Evolutionary conservation across 176 grass and related monocot genomes (phyloP), one percentile per base, ranked within the genome.

Genomic region (Oryza rufipogon): DNA sequence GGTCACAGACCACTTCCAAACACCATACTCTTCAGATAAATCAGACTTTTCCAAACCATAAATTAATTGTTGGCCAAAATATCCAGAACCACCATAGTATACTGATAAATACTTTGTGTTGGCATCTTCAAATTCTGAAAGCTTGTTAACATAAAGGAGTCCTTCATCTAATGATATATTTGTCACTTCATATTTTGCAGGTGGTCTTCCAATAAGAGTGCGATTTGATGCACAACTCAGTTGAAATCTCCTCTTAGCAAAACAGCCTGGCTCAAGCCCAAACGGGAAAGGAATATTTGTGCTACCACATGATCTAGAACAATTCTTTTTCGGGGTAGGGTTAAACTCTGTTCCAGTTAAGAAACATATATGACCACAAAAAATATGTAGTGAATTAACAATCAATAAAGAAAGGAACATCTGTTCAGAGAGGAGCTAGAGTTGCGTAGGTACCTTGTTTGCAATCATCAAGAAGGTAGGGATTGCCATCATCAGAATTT

Each of bases 211-310:
- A 26, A 89, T 56, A 84, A 85, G 81, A 80, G 74, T 73, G 30
- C 41, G 64, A 25, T 75, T 84, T 14, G 60, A 68, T 5, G 13
- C 52, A 13, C 89, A 91, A 60, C 38, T 41, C 41, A 91, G 34
- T 45, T 70, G 81, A 78, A 88, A 91, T 52, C 25, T 66, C 75
- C 73, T 78, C 1, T 80, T 77, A 48, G 46, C 78, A 64, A 52
- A 91, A 71, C 81, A 88, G 17, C 76, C 81, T 49, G 60, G 79
- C 26, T 81, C 85, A 4, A 91, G 20, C 42, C 86, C 82, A 56
- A 82, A 91, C 2, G 86, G 82, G 60, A 85, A 91, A 52, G 80
- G 86, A 33, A 91, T 74, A 19, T 28, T 19, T 26, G 83, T 88
- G 22, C 32, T 88, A 7, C 89, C 89, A 17, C 89, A 91, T 81